A percentile compares a stretch with the other conserved stretches of the same genome.
Conservation (phyloP, 148 eudicot species). For the Heliamphora exappendiculata region DNA sequence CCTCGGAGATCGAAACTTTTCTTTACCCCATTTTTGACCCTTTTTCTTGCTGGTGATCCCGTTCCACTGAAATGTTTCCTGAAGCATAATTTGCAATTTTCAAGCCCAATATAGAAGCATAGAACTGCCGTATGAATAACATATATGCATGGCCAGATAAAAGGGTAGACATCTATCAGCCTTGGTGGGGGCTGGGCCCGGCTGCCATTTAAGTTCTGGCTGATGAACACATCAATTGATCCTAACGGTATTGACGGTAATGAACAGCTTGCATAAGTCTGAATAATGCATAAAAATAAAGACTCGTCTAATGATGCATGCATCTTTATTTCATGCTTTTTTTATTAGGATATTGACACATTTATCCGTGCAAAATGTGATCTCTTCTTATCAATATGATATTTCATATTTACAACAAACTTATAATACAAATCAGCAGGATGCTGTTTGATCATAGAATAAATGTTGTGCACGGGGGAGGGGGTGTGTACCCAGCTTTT, state of each 20-base stretch:
- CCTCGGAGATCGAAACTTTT: slow-evolving; percentile 20
- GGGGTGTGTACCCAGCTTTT: too few species aligned
- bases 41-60: slow-evolving; percentile 27
- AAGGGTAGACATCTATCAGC: not conserved
- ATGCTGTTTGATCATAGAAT: not conserved
- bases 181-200: not conserved
- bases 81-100: slow-evolving; percentile 5
- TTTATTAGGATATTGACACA: not conserved
- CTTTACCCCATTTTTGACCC: slow-evolving; percentile 26
- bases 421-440: not conserved
- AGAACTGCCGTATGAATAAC: not conserved
- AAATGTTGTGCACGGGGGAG: too few species aligned
- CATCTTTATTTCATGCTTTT: not conserved
- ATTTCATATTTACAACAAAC: not conserved
- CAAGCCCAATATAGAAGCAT: not conserved
- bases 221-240: not conserved
- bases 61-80: slow-evolving; percentile 22
- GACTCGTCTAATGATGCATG: not conserved
- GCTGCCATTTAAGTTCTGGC: not conserved
- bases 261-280: not conserved
- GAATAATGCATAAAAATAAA: not conserved
- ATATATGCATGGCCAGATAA: not conserved
- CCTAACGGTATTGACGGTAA: not conserved
- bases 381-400: not conserved
- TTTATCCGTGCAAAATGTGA: not conserved